phyloP scores from a whole-genome alignment of 768 basidiomycete species.

The Hydnomerulius pinastri region DNA sequence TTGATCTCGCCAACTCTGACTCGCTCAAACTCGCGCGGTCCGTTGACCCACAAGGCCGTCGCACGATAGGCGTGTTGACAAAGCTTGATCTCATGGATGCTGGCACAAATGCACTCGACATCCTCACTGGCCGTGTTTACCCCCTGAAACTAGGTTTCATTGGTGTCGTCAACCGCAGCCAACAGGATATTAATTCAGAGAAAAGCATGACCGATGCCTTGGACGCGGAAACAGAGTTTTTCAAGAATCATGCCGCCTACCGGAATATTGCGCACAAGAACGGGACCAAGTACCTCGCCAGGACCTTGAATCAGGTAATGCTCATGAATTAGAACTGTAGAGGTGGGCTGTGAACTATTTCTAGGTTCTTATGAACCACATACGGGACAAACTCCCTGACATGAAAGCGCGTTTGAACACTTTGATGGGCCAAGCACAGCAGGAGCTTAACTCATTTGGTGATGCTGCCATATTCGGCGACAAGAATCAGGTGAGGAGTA shows the following conservation, averaged over 20 bases:
- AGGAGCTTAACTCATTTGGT: slow-evolving; percentile 95
- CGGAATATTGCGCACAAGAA: slow-evolving; percentile 96
- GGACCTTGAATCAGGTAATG: slow-evolving; percentile 94
- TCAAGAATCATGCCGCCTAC: slow-evolving; percentile 86
- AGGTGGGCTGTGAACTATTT: background rate
- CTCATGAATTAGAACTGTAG: too few relatives aligned
- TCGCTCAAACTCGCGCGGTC: slow-evolving; percentile 94
- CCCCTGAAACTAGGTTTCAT: slow-evolving; percentile 98
- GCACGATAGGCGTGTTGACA: slow-evolving; percentile 95
- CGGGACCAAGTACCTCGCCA: slow-evolving; percentile 94
- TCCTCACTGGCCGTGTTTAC: slow-evolving; percentile 95
- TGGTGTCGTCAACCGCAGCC: slow-evolving; percentile 95
- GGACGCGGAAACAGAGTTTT: slow-evolving; percentile 88
- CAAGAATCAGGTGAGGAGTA: slow-evolving; percentile 65
- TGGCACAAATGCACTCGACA: slow-evolving; percentile 95
- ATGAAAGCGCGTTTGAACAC: slow-evolving; percentile 99
- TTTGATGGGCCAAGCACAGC: slow-evolving; percentile 97
- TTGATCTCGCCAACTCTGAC: slow-evolving; percentile 98
- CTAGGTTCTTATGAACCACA: slow-evolving; percentile 93
- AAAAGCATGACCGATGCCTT: slow-evolving; percentile 85
- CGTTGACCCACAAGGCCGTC: slow-evolving; percentile 93
- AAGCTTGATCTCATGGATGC: slow-evolving; percentile 99
- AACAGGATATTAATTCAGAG: slow-evolving; percentile 92
- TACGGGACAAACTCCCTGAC: slow-evolving; percentile 97
- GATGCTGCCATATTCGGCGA: slow-evolving; percentile 92